Percentiles rank a stretch among this genome's conserved stretches.
phyloP scores from a whole-genome alignment of 2,329 filamentous ascomycete species.

The Phoma herbarum region DNA sequence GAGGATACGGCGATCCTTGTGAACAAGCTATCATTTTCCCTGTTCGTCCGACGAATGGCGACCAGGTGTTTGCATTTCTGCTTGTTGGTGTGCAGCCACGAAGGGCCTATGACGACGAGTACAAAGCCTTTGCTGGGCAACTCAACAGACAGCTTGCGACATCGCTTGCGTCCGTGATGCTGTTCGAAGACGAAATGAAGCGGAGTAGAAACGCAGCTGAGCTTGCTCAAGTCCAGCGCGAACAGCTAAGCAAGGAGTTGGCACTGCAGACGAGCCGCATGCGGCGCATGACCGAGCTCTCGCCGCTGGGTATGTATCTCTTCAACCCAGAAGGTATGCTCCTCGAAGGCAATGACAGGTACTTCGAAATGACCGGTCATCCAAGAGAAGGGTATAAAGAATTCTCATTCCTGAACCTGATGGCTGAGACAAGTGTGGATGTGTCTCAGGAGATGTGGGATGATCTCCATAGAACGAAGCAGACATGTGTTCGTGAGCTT shows the following conservation, averaged over 20 bases:
- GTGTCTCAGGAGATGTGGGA: constrained; percentile 53
- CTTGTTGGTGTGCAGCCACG: constrained; percentile 46
- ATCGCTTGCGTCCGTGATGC: constrained; percentile 45
- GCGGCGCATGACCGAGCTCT: constrained; percentile 47
- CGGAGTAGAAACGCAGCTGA: constrained; percentile 39
- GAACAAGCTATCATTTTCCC: constrained; percentile 46
- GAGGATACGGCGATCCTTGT: constrained; percentile 46
- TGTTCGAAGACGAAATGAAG: constrained; percentile 46
- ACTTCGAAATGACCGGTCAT: constrained; percentile 59
- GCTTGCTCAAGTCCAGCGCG: constrained; percentile 39
- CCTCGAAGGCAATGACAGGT: constrained; percentile 56
- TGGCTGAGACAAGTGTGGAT: constrained; percentile 48
- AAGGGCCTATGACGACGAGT: constrained; percentile 47
- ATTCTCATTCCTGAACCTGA: constrained; percentile 55
- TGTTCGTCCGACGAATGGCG: constrained; percentile 41
- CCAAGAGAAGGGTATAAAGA: constrained; percentile 50
- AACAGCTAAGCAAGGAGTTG: constrained; percentile 40
- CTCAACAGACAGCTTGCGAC: constrained; percentile 46
- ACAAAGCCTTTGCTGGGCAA: constrained; percentile 41
- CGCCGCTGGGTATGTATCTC: constrained; percentile 46
- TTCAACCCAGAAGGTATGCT: constrained; percentile 54
- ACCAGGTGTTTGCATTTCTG: constrained; percentile 45
- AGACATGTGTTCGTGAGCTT: constrained; percentile 54
- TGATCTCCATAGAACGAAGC: constrained; percentile 45
- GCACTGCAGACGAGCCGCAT: constrained; percentile 45